phyloP scores from a whole-genome alignment of 2,329 filamentous ascomycete species.

The Stagonosporopsis cucurbitacearum region DNA sequence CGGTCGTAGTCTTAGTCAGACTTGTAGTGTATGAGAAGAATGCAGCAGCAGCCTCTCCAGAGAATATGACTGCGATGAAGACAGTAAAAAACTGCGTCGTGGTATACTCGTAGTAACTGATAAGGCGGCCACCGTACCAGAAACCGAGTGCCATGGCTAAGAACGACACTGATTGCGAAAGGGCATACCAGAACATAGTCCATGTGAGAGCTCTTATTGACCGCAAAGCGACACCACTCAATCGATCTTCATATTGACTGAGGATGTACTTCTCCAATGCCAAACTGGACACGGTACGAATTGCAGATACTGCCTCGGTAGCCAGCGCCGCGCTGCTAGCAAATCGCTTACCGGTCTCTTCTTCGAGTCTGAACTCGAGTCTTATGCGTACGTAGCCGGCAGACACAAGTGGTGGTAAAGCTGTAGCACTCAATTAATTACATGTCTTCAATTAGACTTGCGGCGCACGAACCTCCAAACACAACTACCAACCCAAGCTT shows the following conservation, averaged over 20 bases:
- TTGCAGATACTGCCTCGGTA: constrained; percentile 91
- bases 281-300: constrained; percentile 89
- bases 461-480: constrained; percentile 67
- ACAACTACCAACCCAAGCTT: constrained; percentile 84
- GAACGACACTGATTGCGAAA: constrained; percentile 77
- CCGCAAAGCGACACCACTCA: constrained; percentile 62
- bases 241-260: constrained; percentile 68
- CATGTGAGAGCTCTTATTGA: constrained; percentile 68
- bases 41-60: constrained; percentile 72
- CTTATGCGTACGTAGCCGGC: constrained; percentile 84
- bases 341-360: constrained; percentile 73
- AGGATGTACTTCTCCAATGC: constrained; percentile 86
- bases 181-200: constrained; percentile 82
- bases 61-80: constrained; percentile 64
- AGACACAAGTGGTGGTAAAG: constrained; percentile 50
- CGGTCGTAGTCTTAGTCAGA: constrained; percentile 94
- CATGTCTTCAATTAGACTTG: not conserved
- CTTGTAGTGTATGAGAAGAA: constrained; percentile 95
- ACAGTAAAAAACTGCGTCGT: constrained; percentile 92
- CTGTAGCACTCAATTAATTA: constrained; percentile 9
- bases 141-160: constrained; percentile 45
- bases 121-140: constrained; percentile 48
- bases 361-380: constrained; percentile 77
- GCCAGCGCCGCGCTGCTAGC: constrained; percentile 73
- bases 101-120: constrained; percentile 58